phyloP scores from a whole-genome alignment of 2,329 filamentous ascomycete species.

The Cordyceps militaris region DNA sequence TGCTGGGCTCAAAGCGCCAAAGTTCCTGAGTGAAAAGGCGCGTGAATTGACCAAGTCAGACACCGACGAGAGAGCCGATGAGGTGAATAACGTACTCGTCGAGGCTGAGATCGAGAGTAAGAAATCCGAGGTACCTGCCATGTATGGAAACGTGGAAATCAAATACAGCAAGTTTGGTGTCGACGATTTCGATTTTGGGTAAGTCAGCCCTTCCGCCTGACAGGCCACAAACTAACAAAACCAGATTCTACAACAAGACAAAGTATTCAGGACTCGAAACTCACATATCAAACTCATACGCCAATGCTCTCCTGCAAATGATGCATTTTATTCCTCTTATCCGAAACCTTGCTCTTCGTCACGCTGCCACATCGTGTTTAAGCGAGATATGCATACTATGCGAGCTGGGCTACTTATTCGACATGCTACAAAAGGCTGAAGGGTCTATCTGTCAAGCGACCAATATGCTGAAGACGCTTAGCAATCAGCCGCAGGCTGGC shows the following conservation, averaged over 20 bases:
- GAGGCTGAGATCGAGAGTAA: conserved; percentile 65
- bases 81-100: conserved; percentile 58
- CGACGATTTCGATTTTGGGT: conserved; percentile 98
- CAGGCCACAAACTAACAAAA: conserved; percentile 15
- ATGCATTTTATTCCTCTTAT: conserved; percentile 85
- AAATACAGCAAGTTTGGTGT: conserved; percentile 99
- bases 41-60: conserved; percentile 53
- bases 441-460: conserved; percentile 94
- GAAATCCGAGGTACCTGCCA: conserved; percentile 74
- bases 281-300: conserved; percentile 94
- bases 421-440: conserved; percentile 95
- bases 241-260: conserved; percentile 89
- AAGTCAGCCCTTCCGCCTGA: conserved; percentile 26
- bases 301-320: conserved; percentile 84
- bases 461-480: conserved; percentile 86
- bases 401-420: conserved; percentile 90
- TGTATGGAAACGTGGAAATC: conserved; percentile 93
- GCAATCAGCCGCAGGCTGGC: conserved; percentile 70
- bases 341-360: conserved; percentile 80
- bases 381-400: conserved; percentile 82
- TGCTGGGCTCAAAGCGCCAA: conserved; percentile 64
- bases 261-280: conserved; percentile 87
- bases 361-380: conserved; percentile 78
- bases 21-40: conserved; percentile 91
- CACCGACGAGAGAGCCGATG: conserved; percentile 40